Evolutionary conservation across 2,329 filamentous ascomycete genomes (phyloP).

Genomic region (Pseudogymnoascus sp.): DNA sequence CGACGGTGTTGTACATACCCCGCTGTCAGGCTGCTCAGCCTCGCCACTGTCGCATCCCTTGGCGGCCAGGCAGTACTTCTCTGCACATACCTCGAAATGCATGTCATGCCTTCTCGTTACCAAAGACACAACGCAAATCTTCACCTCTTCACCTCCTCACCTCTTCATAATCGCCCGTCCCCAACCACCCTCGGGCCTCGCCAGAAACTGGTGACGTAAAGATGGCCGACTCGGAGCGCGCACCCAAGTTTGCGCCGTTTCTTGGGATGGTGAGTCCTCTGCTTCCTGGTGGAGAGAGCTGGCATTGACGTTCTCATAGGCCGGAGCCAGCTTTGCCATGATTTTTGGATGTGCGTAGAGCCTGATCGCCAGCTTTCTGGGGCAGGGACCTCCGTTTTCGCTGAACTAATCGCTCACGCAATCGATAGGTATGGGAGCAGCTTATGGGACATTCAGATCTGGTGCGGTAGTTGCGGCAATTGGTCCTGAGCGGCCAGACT

Average conservation of each 20-base stretch:
- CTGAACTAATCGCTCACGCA: background rate
- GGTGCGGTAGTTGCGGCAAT: background rate
- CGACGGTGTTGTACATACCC: background rate
- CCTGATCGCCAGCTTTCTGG: background rate
- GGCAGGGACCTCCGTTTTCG: background rate
- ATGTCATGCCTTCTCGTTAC: background rate
- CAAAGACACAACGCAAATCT: background rate
- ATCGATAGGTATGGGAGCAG: background rate
- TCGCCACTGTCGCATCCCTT: background rate
- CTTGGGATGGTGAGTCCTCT: background rate
- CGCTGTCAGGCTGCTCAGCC: background rate
- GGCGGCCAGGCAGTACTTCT: background rate
- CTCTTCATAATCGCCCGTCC: background rate
- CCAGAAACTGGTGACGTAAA: background rate
- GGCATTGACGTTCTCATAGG: background rate
- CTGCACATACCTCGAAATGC: background rate
- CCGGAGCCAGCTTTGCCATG: background rate
- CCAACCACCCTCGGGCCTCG: background rate
- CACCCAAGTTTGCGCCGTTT: slow-evolving; percentile 1
- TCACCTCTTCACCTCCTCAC: background rate
- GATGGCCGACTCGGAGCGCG: background rate
- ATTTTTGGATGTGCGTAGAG: background rate
- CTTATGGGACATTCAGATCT: background rate
- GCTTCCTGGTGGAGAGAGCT: background rate
- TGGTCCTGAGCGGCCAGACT: background rate